Percentiles rank a stretch among this genome's conserved stretches.
Conservation (phyloP, 768 basidiomycete genomes). For the Termitomyces sp. region DNA sequence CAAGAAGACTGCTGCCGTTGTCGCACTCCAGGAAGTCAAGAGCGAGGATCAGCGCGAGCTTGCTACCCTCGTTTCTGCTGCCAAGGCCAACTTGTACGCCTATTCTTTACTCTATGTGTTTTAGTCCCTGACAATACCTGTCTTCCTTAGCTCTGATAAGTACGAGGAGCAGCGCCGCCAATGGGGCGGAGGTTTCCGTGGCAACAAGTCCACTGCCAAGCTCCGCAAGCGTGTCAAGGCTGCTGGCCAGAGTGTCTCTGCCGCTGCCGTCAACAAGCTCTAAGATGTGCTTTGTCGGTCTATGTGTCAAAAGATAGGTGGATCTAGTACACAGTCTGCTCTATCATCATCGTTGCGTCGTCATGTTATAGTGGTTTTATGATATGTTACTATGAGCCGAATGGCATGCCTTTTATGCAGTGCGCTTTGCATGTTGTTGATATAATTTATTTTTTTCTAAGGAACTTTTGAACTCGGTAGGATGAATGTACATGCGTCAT, state of each 20-base stretch:
- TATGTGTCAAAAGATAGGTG: conserved; percentile 13
- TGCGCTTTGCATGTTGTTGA: conserved; percentile 12
- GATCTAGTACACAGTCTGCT: conserved; percentile 3
- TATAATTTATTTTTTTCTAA: not conserved
- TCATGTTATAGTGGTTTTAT: conserved; percentile 14
- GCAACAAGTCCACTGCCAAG: conserved; percentile 93
- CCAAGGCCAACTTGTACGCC: conserved; percentile 96
- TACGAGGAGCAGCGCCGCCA: conserved; percentile 87
- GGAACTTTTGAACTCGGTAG: no score
- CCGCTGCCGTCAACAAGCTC: conserved; percentile 60
- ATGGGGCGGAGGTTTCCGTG: conserved; percentile 97
- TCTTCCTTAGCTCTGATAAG: conserved; percentile 69
- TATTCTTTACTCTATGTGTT: not conserved
- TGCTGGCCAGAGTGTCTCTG: conserved; percentile 61
- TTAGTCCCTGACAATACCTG: not conserved
- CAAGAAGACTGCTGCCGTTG: conserved; percentile 95
- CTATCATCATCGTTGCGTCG: not conserved
- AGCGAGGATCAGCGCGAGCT: conserved; percentile 94
- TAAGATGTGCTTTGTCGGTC: conserved; percentile 27
- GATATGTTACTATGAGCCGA: conserved; percentile 12
- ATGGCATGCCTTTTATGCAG: conserved; percentile 17
- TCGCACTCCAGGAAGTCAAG: conserved; percentile 91
- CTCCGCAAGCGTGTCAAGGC: conserved; percentile 93
- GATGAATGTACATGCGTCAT: no score
- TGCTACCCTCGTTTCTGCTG: conserved; percentile 85